Evolutionary conservation across 345 rosid genomes (phyloP).

Genomic region (Hypericum perforatum): DNA sequence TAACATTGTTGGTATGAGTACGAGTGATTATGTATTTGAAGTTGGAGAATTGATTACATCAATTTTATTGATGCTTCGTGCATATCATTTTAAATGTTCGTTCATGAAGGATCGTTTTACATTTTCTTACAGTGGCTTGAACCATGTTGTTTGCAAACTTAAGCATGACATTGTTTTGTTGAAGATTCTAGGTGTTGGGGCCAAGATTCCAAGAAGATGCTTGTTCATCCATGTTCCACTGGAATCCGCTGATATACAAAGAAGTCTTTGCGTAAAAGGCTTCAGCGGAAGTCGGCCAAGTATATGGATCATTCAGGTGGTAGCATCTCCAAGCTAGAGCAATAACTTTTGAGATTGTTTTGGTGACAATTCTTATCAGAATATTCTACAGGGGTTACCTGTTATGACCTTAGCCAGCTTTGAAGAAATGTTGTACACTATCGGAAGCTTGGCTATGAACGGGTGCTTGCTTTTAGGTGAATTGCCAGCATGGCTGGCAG

Average conservation of each 20-base stretch:
- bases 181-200: constrained; percentile 64
- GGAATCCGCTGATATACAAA: constrained; percentile 38
- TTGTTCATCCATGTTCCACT: constrained; percentile 61
- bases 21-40: no score
- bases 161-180: constrained; percentile 14
- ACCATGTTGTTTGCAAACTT: background rate
- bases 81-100: no score
- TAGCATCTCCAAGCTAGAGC: background rate
- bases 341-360: constrained; percentile 5
- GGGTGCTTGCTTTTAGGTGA: constrained; percentile 64
- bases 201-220: constrained; percentile 64
- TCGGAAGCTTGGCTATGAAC: constrained; percentile 56
- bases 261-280: constrained; percentile 45
- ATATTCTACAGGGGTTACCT: constrained; percentile 51
- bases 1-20: no score
- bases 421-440: constrained; percentile 44
- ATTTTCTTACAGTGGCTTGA: no score
- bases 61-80: no score
- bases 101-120: no score
- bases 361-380: constrained; percentile 1
- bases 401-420: constrained; percentile 48
- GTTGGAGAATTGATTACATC: no score
- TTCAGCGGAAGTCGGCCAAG: constrained; percentile 68
- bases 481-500: constrained; percentile 50
- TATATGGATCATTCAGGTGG: constrained; percentile 85